phyloP scores from a whole-genome alignment of 805 yeast genomes.

The Hanseniaspora guilliermondii region DNA sequence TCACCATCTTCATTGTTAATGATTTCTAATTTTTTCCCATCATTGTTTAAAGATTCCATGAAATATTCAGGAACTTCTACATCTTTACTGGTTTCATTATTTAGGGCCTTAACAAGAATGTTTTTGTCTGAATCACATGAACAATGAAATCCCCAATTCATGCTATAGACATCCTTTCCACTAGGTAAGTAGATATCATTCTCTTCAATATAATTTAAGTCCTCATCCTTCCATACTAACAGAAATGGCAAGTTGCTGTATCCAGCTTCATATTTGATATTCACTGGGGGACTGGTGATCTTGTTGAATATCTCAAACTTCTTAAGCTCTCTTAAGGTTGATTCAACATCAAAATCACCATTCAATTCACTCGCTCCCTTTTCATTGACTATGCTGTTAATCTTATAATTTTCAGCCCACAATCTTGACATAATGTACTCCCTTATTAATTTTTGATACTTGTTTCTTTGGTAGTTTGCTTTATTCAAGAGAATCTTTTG shows the following conservation, averaged over 20 bases:
- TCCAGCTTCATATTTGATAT: slow-evolving; percentile 5
- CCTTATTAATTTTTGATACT: slow-evolving; percentile 21
- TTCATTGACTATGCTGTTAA: background rate
- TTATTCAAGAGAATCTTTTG: slow-evolving; percentile 23
- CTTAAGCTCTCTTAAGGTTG: background rate
- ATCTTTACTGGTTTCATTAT: background rate
- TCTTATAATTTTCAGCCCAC: slow-evolving; percentile 19
- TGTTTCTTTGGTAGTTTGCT: slow-evolving; percentile 21
- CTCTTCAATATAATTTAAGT: slow-evolving; percentile 18
- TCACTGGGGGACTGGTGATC: background rate
- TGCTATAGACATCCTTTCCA: slow-evolving; percentile 19
- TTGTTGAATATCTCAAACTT: background rate
- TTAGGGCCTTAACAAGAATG: background rate
- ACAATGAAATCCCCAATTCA: slow-evolving; percentile 27
- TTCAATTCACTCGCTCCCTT: background rate
- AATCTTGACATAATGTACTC: slow-evolving; percentile 24
- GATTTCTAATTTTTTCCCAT: background rate
- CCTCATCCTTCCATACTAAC: slow-evolving; percentile 21
- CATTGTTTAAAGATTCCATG: background rate
- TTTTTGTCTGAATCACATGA: slow-evolving; percentile 16
- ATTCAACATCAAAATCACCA: background rate
- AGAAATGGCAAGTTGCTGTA: slow-evolving; percentile 24
- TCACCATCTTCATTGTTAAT: background rate
- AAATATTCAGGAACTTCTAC: background rate
- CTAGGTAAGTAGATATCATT: slow-evolving; percentile 18